Base-by-base conservation (phyloP, 805 yeast species). In the Sungouiella thailandica region DNA sequence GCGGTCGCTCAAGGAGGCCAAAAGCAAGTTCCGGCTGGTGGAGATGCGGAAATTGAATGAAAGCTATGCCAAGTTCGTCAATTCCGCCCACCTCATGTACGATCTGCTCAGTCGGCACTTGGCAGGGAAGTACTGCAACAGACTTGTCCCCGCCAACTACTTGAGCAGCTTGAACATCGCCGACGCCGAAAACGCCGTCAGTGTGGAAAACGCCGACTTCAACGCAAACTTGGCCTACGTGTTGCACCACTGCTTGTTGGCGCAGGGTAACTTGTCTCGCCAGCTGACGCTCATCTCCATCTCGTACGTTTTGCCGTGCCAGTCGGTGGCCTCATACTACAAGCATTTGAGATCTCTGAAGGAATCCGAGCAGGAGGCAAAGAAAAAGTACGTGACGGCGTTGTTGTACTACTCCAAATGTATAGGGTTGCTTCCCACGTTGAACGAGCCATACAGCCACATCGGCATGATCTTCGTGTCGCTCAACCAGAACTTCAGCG, bases 391-490 rank as follows among this genome's bases (percentile, higher is more conserved):
- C 34, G 35, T 42, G 3, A 51, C 45, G 29, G 46, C 69, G 2
- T 38, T 62, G 19, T 46, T 43, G 20, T 58, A 49, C 40, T 76
- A 78, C 46, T 66, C 72, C 31, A 53, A 65, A 28, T 78, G 86
- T 13, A 70, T 76, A 20, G 49, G 74, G 17, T 56, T 82, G 13
- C 53, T 80, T 17, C 89, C 90, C 1, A 74, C 85, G 0, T 64
- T 79, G 36, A 83, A 83, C 34, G 88, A 80, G 46, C 80, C 77
- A 18, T 74, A 74, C 44, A 76, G 76, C 43, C 79, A 76, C 44
- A 65, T 75, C 30, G 84, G 80, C 3, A 70, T 65, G 50, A 60
- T 67, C 15, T 43, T 47, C 40, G 65, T 65, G 39, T 32, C 53
- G n/a, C 37, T 63, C 30, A 72, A 67, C 35, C 73, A 71, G 40